Conservation (phyloP, 805 yeast species). For the Grigorovia humatica region DNA sequence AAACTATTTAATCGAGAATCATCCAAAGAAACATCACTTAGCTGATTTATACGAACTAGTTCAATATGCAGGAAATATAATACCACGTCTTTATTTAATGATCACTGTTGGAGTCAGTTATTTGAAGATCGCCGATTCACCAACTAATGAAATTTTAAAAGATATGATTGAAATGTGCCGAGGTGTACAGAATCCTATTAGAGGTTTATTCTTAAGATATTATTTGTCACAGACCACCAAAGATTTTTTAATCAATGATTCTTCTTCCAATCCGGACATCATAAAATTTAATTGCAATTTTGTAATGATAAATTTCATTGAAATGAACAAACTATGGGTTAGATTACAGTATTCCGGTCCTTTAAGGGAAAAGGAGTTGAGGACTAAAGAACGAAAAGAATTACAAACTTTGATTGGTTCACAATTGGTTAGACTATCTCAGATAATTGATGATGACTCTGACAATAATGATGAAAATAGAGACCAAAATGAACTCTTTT, state of each 20-base stretch:
- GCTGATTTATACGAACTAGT: slow-evolving; percentile 90
- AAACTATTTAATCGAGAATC: slow-evolving; percentile 52
- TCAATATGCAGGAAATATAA: slow-evolving; percentile 87
- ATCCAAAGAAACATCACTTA: slow-evolving; percentile 55
- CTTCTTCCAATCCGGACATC: neutral
- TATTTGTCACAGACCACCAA: slow-evolving; percentile 79
- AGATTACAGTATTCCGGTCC: slow-evolving; percentile 94
- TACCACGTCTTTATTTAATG: slow-evolving; percentile 90
- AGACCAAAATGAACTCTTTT: slow-evolving; percentile 16
- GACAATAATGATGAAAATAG: neutral
- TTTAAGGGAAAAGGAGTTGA: slow-evolving; percentile 62
- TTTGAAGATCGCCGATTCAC: slow-evolving; percentile 52
- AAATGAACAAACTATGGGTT: slow-evolving; percentile 98
- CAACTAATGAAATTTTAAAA: slow-evolving; percentile 72
- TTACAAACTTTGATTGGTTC: slow-evolving; percentile 88
- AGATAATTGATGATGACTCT: slow-evolving; percentile 60
- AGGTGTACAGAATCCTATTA: slow-evolving; percentile 90
- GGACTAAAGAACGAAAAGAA: slow-evolving; percentile 75
- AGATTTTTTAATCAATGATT: slow-evolving; percentile 25
- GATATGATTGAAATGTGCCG: slow-evolving; percentile 98
- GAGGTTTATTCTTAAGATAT: slow-evolving; percentile 85
- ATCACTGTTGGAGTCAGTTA: slow-evolving; percentile 89
- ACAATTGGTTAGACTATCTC: slow-evolving; percentile 79
- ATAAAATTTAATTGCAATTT: slow-evolving; percentile 43
- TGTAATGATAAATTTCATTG: slow-evolving; percentile 78